These are phyloP conservation scores for Cercospora beticola DNA, from an alignment of 2,329 filamentous ascomycete genomes.

Conservation along the genomic window DNA sequence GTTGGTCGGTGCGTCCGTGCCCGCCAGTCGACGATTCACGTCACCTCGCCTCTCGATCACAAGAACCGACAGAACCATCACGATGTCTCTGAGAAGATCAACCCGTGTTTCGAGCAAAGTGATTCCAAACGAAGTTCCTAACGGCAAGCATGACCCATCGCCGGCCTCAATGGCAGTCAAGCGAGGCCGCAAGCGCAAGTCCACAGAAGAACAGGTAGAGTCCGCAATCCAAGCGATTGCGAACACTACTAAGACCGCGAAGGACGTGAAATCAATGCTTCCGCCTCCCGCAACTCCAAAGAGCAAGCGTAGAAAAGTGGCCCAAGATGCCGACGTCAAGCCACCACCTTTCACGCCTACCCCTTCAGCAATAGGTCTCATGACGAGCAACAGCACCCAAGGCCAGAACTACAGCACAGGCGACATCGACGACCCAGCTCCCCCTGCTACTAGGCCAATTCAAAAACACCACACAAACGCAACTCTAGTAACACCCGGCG, in stretches of 20 bases:
- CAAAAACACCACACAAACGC: slow-evolving; percentile 67
- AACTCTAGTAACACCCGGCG: slow-evolving; percentile 68
- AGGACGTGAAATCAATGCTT: slow-evolving; percentile 25
- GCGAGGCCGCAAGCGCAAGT: slow-evolving; percentile 27
- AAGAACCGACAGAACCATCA: slow-evolving; percentile 15
- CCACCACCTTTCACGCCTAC: slow-evolving; percentile 49
- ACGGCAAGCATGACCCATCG: slow-evolving; percentile 7
- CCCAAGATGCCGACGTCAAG: slow-evolving; percentile 26
- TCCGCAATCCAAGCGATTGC: slow-evolving; percentile 18
- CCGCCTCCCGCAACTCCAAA: slow-evolving; percentile 36
- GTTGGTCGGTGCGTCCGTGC: background rate
- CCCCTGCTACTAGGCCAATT: slow-evolving; percentile 53
- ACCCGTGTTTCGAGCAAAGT: slow-evolving; percentile 43
- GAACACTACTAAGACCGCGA: slow-evolving; percentile 12
- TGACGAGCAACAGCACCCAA: slow-evolving; percentile 40
- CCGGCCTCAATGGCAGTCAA: slow-evolving; percentile 22
- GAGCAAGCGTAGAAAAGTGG: slow-evolving; percentile 33
- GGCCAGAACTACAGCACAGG: slow-evolving; percentile 41
- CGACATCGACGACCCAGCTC: slow-evolving; percentile 41
- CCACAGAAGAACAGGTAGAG: slow-evolving; percentile 21
- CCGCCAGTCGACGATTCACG: background rate
- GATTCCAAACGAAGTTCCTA: background rate
- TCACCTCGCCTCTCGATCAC: background rate
- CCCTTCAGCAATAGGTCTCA: slow-evolving; percentile 50
- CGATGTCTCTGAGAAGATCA: slow-evolving; percentile 56